Evolutionary conservation across 2,329 filamentous ascomycete genomes (phyloP).

Genomic region (Penicillium brasilianum): DNA sequence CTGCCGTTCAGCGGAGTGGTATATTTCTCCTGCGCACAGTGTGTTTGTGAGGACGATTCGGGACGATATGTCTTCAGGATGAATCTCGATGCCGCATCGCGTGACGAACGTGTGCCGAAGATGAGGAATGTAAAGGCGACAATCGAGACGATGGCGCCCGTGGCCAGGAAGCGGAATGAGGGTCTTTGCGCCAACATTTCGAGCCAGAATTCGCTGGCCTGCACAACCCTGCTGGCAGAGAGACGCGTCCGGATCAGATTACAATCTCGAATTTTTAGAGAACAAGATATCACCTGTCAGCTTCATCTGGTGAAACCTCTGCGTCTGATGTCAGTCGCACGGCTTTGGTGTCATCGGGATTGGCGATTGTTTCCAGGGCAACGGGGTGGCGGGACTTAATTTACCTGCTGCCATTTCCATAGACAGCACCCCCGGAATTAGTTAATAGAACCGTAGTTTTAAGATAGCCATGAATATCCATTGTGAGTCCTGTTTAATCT

Average conservation of each 20-base stretch:
- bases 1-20: conserved; percentile 8
- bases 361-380: conserved; percentile 35
- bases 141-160: conserved; percentile 35
- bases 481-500: too few relatives aligned
- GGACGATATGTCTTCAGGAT: conserved; percentile 27
- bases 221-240: background rate
- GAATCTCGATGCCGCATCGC: conserved; percentile 27
- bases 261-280: background rate
- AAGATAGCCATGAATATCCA: too few relatives aligned
- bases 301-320: background rate
- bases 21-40: conserved; percentile 7
- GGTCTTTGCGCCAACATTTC: conserved; percentile 30
- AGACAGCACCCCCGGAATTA: too few relatives aligned
- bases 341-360: conserved; percentile 6
- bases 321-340: background rate
- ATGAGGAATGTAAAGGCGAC: conserved; percentile 37
- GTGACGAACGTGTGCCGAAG: conserved; percentile 24
- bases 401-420: background rate
- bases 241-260: background rate
- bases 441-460: too few relatives aligned
- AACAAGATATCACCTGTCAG: background rate
- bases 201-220: conserved; percentile 5
- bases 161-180: conserved; percentile 37
- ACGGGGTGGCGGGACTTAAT: conserved; percentile 14
- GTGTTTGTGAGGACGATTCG: background rate